A percentile compares a stretch with the other conserved stretches of the same genome.
Conservation (phyloP, 306 rosid genomes). For the Fagus crenata region DNA sequence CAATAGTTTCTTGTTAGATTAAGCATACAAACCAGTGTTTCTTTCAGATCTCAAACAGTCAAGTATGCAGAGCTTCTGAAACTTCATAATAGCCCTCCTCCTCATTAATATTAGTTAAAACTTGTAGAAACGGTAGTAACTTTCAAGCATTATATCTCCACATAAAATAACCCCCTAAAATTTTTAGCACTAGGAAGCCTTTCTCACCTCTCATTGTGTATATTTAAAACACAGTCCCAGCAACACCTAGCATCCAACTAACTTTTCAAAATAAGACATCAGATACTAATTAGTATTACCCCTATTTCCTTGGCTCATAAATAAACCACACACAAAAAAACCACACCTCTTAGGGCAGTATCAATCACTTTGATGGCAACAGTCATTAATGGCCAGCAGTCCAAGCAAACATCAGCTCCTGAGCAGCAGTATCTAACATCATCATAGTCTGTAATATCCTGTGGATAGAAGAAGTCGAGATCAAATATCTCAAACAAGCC, state of each 20-base stretch:
- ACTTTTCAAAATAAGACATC: neutral
- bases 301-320: neutral
- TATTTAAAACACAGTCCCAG: neutral
- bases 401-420: constrained; percentile 91
- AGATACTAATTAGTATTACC: constrained; percentile 2
- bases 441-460: constrained; percentile 93
- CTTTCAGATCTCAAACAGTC: no score
- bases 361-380: constrained; percentile 82
- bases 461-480: constrained; percentile 7
- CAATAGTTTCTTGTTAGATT: no score
- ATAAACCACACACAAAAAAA: constrained; percentile 33
- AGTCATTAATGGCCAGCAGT: constrained; percentile 98
- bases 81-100: neutral
- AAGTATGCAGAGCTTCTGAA: neutral
- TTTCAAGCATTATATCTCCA: no score
- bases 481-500: neutral
- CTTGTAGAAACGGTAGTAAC: neutral
- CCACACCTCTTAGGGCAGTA: constrained; percentile 72
- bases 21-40: no score
- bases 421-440: constrained; percentile 93
- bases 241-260: neutral
- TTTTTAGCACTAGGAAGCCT: neutral
- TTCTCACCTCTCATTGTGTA: neutral
- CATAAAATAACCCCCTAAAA: neutral
- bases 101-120: neutral